phyloP scores from a whole-genome alignment of 495 filamentous ascomycete genomes.

The Halenospora varia region DNA sequence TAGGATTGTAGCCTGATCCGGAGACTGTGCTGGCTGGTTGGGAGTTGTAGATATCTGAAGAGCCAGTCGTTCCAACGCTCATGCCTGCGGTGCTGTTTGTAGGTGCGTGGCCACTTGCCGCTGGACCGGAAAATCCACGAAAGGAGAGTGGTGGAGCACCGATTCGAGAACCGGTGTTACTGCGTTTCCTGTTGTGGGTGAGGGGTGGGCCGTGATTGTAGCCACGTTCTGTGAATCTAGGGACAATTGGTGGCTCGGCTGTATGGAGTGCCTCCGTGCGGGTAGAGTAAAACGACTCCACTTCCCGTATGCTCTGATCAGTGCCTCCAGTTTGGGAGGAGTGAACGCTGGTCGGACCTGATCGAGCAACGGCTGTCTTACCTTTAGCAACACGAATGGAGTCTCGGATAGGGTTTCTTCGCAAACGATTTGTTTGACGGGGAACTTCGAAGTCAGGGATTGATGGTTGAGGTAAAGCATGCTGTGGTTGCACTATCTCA shows the following conservation, averaged over 20 bases:
- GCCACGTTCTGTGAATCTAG: conserved; percentile 60
- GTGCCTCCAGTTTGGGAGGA: conserved; percentile 15
- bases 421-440: conserved; percentile 31
- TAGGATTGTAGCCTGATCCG: conserved; percentile 35
- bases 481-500: conserved; percentile 56
- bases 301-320: conserved; percentile 19
- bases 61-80: conserved; percentile 48
- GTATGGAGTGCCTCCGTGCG: conserved; percentile 29
- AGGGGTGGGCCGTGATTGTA: conserved; percentile 28
- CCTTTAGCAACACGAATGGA: conserved; percentile 88
- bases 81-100: conserved; percentile 48
- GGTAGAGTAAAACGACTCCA: conserved; percentile 28
- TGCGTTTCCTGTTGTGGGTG: conserved; percentile 74
- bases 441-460: conserved; percentile 45
- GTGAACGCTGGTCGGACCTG: conserved; percentile 22
- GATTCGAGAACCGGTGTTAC: conserved; percentile 70
- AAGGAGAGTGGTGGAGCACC: conserved; percentile 63
- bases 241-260: conserved; percentile 78
- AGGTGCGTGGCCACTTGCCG: conserved; percentile 46
- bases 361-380: conserved; percentile 17
- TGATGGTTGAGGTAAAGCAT: conserved; percentile 46
- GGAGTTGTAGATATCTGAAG: conserved; percentile 53
- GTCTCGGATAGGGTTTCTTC: conserved; percentile 71
- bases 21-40: conserved; percentile 28
- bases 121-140: conserved; percentile 67